Percentiles rank a stretch among this genome's conserved stretches.
Evolutionary conservation across 805 yeast species (phyloP).

Genomic region (Candida incommunis): DNA sequence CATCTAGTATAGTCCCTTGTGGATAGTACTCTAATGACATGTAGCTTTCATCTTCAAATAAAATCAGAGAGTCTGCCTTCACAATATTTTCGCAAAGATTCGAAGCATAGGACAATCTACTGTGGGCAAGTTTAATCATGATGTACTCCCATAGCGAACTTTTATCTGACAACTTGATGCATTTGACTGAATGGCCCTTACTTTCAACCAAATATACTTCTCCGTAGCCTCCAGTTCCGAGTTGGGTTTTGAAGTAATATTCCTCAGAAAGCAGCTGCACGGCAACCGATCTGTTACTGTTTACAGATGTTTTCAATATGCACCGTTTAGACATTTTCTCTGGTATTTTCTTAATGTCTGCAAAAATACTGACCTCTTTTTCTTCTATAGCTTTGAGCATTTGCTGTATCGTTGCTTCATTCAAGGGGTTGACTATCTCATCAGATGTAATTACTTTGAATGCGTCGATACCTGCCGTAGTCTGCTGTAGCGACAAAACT

Average conservation of each 20-base stretch:
- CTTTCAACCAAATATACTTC: conserved; percentile 52
- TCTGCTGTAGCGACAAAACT: too few species aligned
- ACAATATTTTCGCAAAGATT: conserved; percentile 29
- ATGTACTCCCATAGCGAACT: conserved; percentile 72
- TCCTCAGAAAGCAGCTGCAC: conserved; percentile 11
- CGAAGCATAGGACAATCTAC: conserved; percentile 15
- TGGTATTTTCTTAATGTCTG: too few species aligned
- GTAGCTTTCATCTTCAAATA: conserved; percentile 54
- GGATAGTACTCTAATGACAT: conserved; percentile 45
- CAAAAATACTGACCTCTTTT: too few species aligned
- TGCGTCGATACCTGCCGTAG: too few species aligned
- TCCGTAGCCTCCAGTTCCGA: conserved; percentile 78
- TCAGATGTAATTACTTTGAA: too few species aligned
- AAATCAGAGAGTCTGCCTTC: conserved; percentile 35
- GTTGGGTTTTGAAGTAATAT: conserved; percentile 17
- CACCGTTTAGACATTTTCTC: too few species aligned
- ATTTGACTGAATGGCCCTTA: conserved; percentile 42
- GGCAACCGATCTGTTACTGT: conserved; percentile 24
- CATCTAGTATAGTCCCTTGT: conserved; percentile 64
- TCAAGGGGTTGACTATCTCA: too few species aligned
- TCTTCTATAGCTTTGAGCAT: too few species aligned
- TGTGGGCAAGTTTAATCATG: conserved; percentile 44
- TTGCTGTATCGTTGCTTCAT: too few species aligned
- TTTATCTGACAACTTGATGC: conserved; percentile 61
- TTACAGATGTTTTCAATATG: too few species aligned